A percentile compares a stretch with the other conserved stretches of the same genome.
phyloP scores from a whole-genome alignment of 2,329 filamentous ascomycete species.

The Clarireedia monteithiana region DNA sequence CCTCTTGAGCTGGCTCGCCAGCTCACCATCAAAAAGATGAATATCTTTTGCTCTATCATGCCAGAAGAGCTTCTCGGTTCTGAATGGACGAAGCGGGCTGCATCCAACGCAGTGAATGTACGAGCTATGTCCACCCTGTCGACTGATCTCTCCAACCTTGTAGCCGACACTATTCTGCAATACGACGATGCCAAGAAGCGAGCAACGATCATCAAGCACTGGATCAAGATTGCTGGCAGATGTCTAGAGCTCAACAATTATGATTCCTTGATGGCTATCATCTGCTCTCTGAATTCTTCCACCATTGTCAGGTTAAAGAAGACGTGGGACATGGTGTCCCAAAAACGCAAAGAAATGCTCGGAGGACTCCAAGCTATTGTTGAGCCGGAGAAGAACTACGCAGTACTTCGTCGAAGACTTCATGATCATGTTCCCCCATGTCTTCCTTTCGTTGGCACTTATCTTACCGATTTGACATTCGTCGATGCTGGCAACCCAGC shows the following conservation, averaged over 20 bases:
- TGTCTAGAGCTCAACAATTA: conserved; percentile 92
- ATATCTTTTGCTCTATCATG: conserved; percentile 83
- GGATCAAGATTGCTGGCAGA: conserved; percentile 88
- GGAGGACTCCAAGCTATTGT: conserved; percentile 76
- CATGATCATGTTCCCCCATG: conserved; percentile 86
- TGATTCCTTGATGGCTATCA: conserved; percentile 92
- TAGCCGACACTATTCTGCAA: conserved; percentile 85
- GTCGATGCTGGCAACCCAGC: conserved; percentile 89
- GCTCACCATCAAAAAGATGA: conserved; percentile 85
- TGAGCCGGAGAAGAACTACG: conserved; percentile 86
- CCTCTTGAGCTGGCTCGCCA: conserved; percentile 86
- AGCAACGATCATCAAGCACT: conserved; percentile 87
- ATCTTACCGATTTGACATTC: conserved; percentile 92
- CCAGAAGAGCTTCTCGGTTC: conserved; percentile 86
- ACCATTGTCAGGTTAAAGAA: conserved; percentile 80
- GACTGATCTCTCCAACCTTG: conserved; percentile 85
- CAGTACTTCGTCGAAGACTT: conserved; percentile 72
- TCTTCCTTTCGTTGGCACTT: conserved; percentile 91
- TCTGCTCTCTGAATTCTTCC: conserved; percentile 87
- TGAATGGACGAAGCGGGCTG: conserved; percentile 88
- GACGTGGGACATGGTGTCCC: conserved; percentile 85
- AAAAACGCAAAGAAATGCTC: conserved; percentile 73
- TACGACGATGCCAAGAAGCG: conserved; percentile 89
- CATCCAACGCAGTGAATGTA: conserved; percentile 75
- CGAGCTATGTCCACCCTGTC: conserved; percentile 90